Conservation (phyloP, 768 basidiomycete genomes). For the Calocera cornea region DNA sequence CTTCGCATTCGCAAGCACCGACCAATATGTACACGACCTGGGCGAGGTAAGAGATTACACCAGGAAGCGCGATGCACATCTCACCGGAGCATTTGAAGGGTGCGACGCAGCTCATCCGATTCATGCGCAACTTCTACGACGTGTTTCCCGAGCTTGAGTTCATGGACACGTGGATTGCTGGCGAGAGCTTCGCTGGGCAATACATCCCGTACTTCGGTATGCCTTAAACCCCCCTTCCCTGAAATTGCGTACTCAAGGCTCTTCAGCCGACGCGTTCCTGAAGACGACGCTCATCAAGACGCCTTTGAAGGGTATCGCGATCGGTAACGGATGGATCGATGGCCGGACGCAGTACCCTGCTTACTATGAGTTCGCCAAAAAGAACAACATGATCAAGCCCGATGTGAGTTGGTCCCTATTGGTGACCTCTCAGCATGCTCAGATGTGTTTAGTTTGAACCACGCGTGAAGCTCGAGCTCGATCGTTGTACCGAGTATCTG, state of each 20-base stretch:
- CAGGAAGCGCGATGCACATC: neutral
- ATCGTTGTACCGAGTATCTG: conserved; percentile 9
- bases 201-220: conserved; percentile 91
- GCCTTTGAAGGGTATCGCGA: conserved; percentile 66
- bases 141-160: conserved; percentile 79
- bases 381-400: conserved; percentile 64
- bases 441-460: neutral
- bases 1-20: conserved; percentile 75
- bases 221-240: conserved; percentile 12
- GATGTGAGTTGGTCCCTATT: conserved; percentile 33
- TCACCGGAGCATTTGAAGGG: conserved; percentile 35
- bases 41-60: conserved; percentile 37
- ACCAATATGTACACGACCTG: conserved; percentile 70
- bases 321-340: conserved; percentile 99
- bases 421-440: neutral
- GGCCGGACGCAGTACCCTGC: conserved; percentile 75
- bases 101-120: conserved; percentile 62
- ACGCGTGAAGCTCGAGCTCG: conserved; percentile 21
- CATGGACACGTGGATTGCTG: conserved; percentile 85
- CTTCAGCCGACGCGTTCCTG: conserved; percentile 62
- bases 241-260: neutral
- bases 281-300: conserved; percentile 39
- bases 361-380: conserved; percentile 73
- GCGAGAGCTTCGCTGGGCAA: conserved; percentile 95
- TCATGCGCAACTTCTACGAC: conserved; percentile 73